A percentile compares a stretch with the other conserved stretches of the same genome.
These are phyloP conservation scores for Russula abietina DNA, from an alignment of 768 basidiomycete genomes.

Conservation along the genomic window DNA sequence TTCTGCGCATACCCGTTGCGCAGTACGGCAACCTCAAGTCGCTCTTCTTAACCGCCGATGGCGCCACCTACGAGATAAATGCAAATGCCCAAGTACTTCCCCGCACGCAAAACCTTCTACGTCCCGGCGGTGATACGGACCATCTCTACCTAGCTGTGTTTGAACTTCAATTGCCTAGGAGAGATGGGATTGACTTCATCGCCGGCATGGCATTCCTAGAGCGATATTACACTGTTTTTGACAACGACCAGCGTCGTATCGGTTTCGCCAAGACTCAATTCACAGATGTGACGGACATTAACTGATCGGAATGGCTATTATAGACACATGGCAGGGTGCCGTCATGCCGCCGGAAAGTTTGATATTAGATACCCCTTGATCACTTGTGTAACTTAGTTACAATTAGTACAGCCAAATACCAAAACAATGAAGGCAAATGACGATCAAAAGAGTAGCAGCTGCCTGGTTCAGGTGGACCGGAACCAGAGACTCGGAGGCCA, in stretches of 20 bases:
- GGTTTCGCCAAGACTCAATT: constrained; percentile 50
- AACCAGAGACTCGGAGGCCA: too few species aligned
- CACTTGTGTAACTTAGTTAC: constrained; percentile 34
- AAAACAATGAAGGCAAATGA: too few species aligned
- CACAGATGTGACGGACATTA: constrained; percentile 40
- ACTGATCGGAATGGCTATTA: constrained; percentile 30
- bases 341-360: too few species aligned
- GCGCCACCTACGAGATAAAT: constrained; percentile 35
- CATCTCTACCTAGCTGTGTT: constrained; percentile 37
- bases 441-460: too few species aligned
- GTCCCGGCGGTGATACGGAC: constrained; percentile 34
- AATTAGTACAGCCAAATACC: too few species aligned
- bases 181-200: constrained; percentile 52
- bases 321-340: constrained; percentile 22
- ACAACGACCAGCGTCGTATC: constrained; percentile 50
- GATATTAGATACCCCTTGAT: too few species aligned
- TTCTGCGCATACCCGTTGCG: constrained; percentile 29
- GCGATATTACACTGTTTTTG: constrained; percentile 63
- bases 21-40: constrained; percentile 31
- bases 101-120: constrained; percentile 40
- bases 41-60: constrained; percentile 33
- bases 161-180: too few species aligned
- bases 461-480: too few species aligned
- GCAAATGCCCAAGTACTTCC: constrained; percentile 43
- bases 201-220: constrained; percentile 50